Base-by-base conservation (phyloP, 1,284 basidiomycete genomes). In the Taiwanofungus camphoratus region DNA sequence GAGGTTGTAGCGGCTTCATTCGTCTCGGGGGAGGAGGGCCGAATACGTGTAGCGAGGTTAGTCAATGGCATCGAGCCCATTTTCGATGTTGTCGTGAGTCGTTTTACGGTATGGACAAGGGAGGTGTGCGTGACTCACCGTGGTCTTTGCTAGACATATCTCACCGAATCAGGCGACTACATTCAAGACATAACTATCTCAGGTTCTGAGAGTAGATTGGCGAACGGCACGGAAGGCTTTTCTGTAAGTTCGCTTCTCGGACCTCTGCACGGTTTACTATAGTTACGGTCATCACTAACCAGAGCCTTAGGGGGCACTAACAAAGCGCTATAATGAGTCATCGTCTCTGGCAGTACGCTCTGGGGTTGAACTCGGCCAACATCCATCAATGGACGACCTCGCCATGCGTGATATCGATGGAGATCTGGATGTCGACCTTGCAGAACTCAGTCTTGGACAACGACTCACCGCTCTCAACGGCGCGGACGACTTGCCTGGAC, bases 371-470 rank as follows among this genome's bases (percentile, higher is more conserved):
- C 62, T 80, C 5, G 82, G 76, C 20, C 76, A 80, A 52, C 77
- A 79, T 43, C 70, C 74, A 45, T 64, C 71, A 19, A 66, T 74
- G 53, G 82, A 80, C 49, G 77, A 78, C 43, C 59, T 73, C 6
- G 63, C 65, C 13, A 59, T 66, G 29, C 69, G 64, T 23, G 69
- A 76, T 44, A 59, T 77, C 5, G 82, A 87, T 22, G 87, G 86
- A 20, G 69, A 79, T 18, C 74, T 93, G 15, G 87, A 92, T 52
- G 81, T 85, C 7, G 81, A 94, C 59, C 73, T 92, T 43, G 91
- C 92, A 3, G 92, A 96, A 62, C 75, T 93, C 20, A 91, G 87
- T 35, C 75, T 96, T 2, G 92, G 92, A 13, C 88, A 96, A 62
- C 79, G 92, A 22, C 70, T 95, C 29, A 84, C 87, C 1, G 85